Evolutionary conservation across 345 rosid genomes (phyloP).

Genomic region (Eucalyptus tenuipes): DNA sequence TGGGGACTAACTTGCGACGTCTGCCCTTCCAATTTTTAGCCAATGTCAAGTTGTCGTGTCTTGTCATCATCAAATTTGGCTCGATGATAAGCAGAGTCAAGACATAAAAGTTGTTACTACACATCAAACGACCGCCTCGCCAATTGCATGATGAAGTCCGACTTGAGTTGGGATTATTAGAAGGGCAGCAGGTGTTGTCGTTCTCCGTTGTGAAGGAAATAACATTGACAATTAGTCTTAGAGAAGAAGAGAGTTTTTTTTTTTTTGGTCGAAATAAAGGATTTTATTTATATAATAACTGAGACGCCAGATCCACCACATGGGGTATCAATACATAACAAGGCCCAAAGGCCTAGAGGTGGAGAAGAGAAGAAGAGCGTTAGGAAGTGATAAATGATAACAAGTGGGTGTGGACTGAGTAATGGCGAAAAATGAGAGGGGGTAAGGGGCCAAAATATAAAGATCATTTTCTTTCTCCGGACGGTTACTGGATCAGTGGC

Average conservation of each 20-base stretch:
- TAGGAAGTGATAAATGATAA: neutral
- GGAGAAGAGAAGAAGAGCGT: neutral
- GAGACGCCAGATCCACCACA: no score
- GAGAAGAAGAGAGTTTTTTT: neutral
- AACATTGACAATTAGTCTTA: neutral
- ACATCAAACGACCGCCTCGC: neutral
- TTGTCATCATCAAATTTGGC: neutral
- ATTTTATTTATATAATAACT: no score
- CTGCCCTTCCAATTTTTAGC: neutral
- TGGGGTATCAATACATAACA: no score
- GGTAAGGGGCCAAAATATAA: neutral
- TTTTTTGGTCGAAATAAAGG: no score
- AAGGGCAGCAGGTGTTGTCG: neutral
- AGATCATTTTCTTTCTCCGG: neutral
- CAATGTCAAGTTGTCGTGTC: rapidly evolving
- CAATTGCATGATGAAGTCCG: neutral
- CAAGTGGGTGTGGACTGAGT: neutral
- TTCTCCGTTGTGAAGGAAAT: neutral
- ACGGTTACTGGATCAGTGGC: neutral
- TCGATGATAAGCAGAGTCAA: neutral
- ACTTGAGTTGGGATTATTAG: neutral
- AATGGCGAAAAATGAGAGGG: neutral
- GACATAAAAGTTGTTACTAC: neutral
- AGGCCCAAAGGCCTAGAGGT: no score
- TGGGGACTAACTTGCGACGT: neutral